These are phyloP conservation scores for Aristolochia fimbriata DNA, from an alignment of 164 flowering plant genomes.

Conservation along the genomic window DNA sequence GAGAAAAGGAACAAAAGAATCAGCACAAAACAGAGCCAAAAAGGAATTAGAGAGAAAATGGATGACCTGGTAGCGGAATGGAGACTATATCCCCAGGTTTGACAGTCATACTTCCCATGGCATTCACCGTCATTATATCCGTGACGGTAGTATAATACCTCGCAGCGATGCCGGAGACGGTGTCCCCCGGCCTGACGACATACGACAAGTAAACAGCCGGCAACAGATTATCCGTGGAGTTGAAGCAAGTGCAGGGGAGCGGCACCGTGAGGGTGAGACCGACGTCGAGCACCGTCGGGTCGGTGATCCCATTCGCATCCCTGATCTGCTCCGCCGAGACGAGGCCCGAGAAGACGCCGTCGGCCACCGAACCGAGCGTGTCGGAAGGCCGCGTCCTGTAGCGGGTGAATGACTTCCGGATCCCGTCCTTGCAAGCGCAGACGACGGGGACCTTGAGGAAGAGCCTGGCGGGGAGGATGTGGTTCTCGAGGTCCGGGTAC, in stretches of 20 bases:
- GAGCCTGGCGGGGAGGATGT: slow-evolving; percentile 68
- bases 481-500: slow-evolving; percentile 82
- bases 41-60: no score
- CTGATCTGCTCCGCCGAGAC: slow-evolving; percentile 76
- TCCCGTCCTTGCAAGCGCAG: slow-evolving; percentile 87
- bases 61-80: slow-evolving; percentile 79
- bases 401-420: slow-evolving; percentile 49
- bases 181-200: slow-evolving; percentile 56
- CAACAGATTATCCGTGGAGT: slow-evolving; percentile 53
- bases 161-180: slow-evolving; percentile 53
- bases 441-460: slow-evolving; percentile 67
- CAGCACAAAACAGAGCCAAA: no score
- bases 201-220: slow-evolving; percentile 80
- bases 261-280: slow-evolving; percentile 62
- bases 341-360: slow-evolving; percentile 48
- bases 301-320: slow-evolving; percentile 63
- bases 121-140: slow-evolving; percentile 87
- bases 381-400: slow-evolving; percentile 79
- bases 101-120: slow-evolving; percentile 54
- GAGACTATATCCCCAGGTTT: slow-evolving; percentile 76
- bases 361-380: slow-evolving; percentile 50
- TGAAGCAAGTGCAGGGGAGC: slow-evolving; percentile 88
- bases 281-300: slow-evolving; percentile 49
- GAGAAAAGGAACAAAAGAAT: no score
- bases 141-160: slow-evolving; percentile 59